A percentile compares a stretch with the other conserved stretches of the same genome.
phyloP scores from a whole-genome alignment of 2,329 filamentous ascomycete genomes.

The Dissoconium aciculare region DNA sequence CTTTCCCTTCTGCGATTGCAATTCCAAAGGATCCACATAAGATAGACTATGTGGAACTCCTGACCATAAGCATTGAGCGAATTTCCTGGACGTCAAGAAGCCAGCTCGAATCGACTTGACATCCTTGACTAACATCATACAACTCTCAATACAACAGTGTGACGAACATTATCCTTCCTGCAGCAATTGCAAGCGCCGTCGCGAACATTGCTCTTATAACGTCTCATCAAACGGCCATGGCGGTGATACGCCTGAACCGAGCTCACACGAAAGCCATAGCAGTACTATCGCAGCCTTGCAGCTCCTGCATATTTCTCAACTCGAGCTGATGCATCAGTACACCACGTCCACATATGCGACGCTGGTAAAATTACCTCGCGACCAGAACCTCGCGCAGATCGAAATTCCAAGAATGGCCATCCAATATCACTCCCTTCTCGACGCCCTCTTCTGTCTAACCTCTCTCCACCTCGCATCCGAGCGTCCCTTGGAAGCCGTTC shows the following conservation, averaged over 20 bases:
- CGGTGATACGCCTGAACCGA: background rate
- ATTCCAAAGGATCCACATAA: too few relatives aligned
- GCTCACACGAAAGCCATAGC: too few relatives aligned
- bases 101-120: background rate
- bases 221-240: background rate
- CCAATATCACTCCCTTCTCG: slow-evolving; percentile 10
- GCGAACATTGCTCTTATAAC: slow-evolving; percentile 14
- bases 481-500: slow-evolving; percentile 6
- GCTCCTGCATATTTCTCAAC: slow-evolving; percentile 9
- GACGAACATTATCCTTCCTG: slow-evolving; percentile 3
- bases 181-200: slow-evolving; percentile 10
- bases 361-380: slow-evolving; percentile 5
- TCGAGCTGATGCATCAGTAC: slow-evolving; percentile 15
- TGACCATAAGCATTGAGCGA: too few relatives aligned
- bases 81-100: too few relatives aligned
- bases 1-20: too few relatives aligned
- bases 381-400: slow-evolving; percentile 5
- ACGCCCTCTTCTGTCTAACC: slow-evolving; percentile 13
- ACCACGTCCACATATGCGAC: slow-evolving; percentile 10
- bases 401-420: slow-evolving; percentile 12
- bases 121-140: slow-evolving; percentile 3
- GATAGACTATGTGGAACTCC: too few relatives aligned
- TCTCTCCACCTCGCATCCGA: slow-evolving; percentile 12
- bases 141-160: slow-evolving; percentile 3
- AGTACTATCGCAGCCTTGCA: background rate